phyloP scores from a whole-genome alignment of 306 rosid species.

The Oxytropis ochrocephala region DNA sequence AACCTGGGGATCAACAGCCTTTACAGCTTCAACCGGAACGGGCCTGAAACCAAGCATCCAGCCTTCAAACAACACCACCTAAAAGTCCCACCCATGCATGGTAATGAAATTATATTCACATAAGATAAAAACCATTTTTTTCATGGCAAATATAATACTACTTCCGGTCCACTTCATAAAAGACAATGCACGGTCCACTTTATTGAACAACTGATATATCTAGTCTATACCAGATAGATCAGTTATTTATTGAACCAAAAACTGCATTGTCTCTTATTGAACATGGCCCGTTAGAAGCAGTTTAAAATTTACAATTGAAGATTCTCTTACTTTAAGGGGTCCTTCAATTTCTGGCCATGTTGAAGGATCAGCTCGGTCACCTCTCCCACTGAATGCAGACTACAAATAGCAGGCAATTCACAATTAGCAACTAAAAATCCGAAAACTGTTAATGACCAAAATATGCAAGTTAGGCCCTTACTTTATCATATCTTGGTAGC shows the following conservation, averaged over 20 bases:
- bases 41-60: slow-evolving; percentile 99
- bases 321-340: slow-evolving; percentile 60
- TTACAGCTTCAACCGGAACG: slow-evolving; percentile 58
- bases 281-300: background rate
- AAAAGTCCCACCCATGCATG: slow-evolving; percentile 26
- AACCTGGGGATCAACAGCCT: slow-evolving; percentile 81
- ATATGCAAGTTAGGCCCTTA: slow-evolving; percentile 25
- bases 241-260: too few relatives aligned
- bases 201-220: too few relatives aligned
- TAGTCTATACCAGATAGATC: too few relatives aligned
- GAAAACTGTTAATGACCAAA: background rate
- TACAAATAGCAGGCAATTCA: slow-evolving; percentile 28
- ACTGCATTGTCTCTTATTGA: background rate
- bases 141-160: background rate
- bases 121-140: background rate
- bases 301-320: slow-evolving; percentile 2
- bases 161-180: too few relatives aligned
- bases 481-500: slow-evolving; percentile 89
- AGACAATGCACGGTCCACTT: too few relatives aligned
- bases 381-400: slow-evolving; percentile 88
- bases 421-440: slow-evolving; percentile 16
- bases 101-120: background rate
- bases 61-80: slow-evolving; percentile 89
- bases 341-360: slow-evolving; percentile 89
- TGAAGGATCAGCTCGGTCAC: slow-evolving; percentile 80